Evolutionary conservation across 2,329 filamentous ascomycete species (phyloP), one percentile per base, ranked within the genome.

Genomic region (Aspergillus nomiae): DNA sequence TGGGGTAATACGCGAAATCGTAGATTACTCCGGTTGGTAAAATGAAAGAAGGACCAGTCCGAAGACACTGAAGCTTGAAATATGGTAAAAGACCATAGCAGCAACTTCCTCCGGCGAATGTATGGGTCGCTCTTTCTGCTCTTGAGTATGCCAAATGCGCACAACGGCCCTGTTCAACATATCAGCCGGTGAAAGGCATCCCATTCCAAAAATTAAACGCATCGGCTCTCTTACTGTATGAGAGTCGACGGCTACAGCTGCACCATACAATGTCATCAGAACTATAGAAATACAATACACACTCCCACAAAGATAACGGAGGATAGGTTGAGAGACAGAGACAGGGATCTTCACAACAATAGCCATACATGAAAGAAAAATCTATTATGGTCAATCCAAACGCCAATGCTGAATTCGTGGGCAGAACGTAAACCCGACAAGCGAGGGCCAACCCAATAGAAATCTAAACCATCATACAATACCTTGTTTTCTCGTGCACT

Each of bases 401-500:
- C 67, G 65, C 67, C 70, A 63, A 67, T 64, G 65, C 65, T 66
- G 68, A 61, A 56, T 60, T 54, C 43, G 28, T 56, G 58, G 60
- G 56, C 45, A 45, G 58, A 54, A 38, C 48, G 50, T 24, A 43
- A 58, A 60, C 56, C 60, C 46, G 41, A 56, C n/a, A 51, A 43
- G 36, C 30, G 45, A 58, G 64, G 53, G 45, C 46, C 57, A 60
- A 55, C 48, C 32, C 38, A 61, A 45, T 28, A 60, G 48, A 51
- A 67, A 65, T 63, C 64, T 66, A 65, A 58, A 51, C 63, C 62
- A 64, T 61, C 68, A 66, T 70, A 65, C 64, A 69, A 70, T 71
- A 71, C 69, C 74, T 73, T 71, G 69, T 70, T 72, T 69, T 67
- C 69, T 69, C 70, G 64, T 69, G 61, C 67, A 67, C 53, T 59